A percentile compares a stretch with the other conserved stretches of the same genome.
Evolutionary conservation across 1,284 basidiomycete genomes (phyloP).

Genomic region (Papiliotrema nemorosa): DNA sequence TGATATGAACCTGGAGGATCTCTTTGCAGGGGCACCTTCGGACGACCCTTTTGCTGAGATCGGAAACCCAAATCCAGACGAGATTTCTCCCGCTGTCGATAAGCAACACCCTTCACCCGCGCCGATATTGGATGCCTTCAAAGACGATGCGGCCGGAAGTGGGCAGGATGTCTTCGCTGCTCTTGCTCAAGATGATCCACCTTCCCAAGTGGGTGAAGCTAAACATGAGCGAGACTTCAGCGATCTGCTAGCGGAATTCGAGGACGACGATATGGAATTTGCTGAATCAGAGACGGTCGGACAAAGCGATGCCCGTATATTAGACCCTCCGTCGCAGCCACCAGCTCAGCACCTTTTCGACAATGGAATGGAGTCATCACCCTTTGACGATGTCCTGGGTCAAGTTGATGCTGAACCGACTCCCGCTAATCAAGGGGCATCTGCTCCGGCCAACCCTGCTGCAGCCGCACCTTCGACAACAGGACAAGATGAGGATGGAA

Average conservation of each 20-base stretch:
- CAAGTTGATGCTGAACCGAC: not conserved
- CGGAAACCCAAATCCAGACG: not conserved
- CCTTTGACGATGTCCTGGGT: slow-evolving; percentile 11
- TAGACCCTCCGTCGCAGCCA: too few species aligned
- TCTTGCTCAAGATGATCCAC: not conserved
- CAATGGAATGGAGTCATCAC: slow-evolving; percentile 1
- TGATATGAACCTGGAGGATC: not conserved
- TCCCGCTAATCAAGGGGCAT: not conserved
- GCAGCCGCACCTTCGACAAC: slow-evolving; percentile 18
- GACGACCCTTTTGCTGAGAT: not conserved
- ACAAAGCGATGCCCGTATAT: too few species aligned
- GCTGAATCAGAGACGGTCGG: not conserved
- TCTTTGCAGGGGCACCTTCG: not conserved
- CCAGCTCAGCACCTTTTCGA: slow-evolving; percentile 20
- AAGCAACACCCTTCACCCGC: too few species aligned
- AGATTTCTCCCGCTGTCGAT: too few species aligned
- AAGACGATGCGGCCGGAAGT: too few species aligned
- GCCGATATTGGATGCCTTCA: too few species aligned
- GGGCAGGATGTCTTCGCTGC: too few species aligned
- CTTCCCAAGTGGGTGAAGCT: too few species aligned
- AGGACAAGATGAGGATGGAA: slow-evolving; percentile 5
- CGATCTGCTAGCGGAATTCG: slow-evolving; percentile 28
- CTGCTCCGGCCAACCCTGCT: slow-evolving; percentile 7
- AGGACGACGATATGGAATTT: not conserved
- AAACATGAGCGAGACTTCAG: slow-evolving; percentile 18